Base-by-base conservation (phyloP, 805 yeast species). In the Blastobotrys robertii region DNA sequence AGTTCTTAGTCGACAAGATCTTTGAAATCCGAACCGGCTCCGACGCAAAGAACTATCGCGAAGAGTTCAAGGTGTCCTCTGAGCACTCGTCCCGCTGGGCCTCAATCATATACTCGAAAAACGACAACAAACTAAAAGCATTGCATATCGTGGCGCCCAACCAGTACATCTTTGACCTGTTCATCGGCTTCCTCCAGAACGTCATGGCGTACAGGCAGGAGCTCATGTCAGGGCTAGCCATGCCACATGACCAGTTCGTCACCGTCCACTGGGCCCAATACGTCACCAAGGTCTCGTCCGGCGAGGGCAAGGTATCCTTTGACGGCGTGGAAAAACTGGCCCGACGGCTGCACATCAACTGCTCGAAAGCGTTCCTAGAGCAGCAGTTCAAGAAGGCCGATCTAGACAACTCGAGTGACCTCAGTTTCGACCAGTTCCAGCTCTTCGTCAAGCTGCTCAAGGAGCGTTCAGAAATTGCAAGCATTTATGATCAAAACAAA, bases 41-140 rank as follows among this genome's bases (percentile, higher is more conserved):
- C 14, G 84, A 82, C 53, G 96, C 96, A 1, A 72, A 74, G 30
- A 84, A 85, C 51, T 90, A 87, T 57, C 65, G 95, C 47, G 95
- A 88, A 56, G 95, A 87, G 59, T 75, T 84, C 51, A 79, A 81
- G 31, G 73, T 86, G 1, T 74, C 87, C 1, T 65, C 76, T 30
- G 86, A 81, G 40, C 74, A 72, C 42, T 76, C 77, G 36, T 66
- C 69, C 9, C 62, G 74, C 7, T 90, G 98, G 98, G 70, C 85
- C 1, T 80, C 95, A 0, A 73, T 90, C 29, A 76, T 86, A 9
- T 90, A 85, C 56, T 74, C 69, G 44, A 72, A 76, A 48, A 68
- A 72, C 5, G 67, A 74, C 4, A 77, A 73, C 43, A 84, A 81
- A 56, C 65, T 85, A 37, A 84, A 85, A 53, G 83, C 88, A 0